A percentile compares a stretch with the other conserved stretches of the same genome.
Evolutionary conservation across 192 early-diverging fungal genomes (phyloP).

Genomic region (Coemansia reversa): DNA sequence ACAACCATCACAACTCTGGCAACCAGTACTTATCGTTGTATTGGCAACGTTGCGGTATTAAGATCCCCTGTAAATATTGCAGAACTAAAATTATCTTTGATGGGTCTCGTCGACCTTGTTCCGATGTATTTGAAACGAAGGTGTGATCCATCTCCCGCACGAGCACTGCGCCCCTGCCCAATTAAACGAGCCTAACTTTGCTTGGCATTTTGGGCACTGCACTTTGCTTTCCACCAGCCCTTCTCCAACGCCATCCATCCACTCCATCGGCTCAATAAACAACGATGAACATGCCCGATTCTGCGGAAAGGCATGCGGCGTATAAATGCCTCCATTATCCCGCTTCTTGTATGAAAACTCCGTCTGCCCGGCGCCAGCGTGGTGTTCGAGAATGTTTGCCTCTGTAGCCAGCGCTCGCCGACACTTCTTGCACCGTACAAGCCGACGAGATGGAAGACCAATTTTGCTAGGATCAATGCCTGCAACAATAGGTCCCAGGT

Average conservation of each 20-base stretch:
- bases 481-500: constrained; percentile 58
- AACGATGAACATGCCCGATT: constrained; percentile 65
- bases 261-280: constrained; percentile 83
- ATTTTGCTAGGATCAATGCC: constrained; percentile 53
- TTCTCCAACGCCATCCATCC: constrained; percentile 67
- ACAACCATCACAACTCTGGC: too few relatives aligned
- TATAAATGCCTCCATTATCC: constrained; percentile 47
- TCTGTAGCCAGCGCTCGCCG: constrained; percentile 59
- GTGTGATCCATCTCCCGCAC: constrained; percentile 79
- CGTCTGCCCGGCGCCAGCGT: constrained; percentile 66
- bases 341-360: constrained; percentile 77
- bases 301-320: constrained; percentile 51
- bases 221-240: constrained; percentile 67
- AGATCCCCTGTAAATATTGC: not conserved
- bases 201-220: constrained; percentile 73
- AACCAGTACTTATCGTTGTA: not conserved
- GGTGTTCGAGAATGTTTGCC: constrained; percentile 69
- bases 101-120: constrained; percentile 68
- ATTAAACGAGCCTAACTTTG: constrained; percentile 77
- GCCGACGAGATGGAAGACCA: constrained; percentile 6
- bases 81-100: constrained; percentile 9
- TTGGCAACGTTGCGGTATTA: not conserved
- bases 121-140: constrained; percentile 74
- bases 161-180: constrained; percentile 78
- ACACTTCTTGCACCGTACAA: constrained; percentile 62